phyloP scores from a whole-genome alignment of 306 rosid genomes.

The Boehmeria nivea region DNA sequence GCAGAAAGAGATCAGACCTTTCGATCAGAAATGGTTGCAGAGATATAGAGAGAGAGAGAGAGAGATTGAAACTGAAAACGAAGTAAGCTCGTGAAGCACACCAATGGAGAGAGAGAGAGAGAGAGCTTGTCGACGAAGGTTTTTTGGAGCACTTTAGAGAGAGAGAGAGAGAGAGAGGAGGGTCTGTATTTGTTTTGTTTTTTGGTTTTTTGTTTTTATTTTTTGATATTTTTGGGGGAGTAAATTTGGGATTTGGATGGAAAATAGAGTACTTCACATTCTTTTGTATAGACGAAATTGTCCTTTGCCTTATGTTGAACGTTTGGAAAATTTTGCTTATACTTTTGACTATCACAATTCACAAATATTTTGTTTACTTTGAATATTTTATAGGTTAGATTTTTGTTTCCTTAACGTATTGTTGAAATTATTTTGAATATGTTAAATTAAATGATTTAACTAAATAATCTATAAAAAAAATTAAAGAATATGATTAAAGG shows the following conservation, averaged over 20 bases:
- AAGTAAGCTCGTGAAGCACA: constrained; percentile 22
- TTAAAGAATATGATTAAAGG: not conserved
- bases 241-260: constrained; percentile 12
- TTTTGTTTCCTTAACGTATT: no score
- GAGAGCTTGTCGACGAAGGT: constrained; percentile 49
- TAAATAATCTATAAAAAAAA: no score
- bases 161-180: constrained; percentile 11
- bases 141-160: constrained; percentile 13
- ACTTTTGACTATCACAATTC: no score
- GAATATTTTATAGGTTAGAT: no score
- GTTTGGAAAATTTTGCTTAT: not conserved
- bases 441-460: no score
- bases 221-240: not conserved
- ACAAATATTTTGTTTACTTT: not conserved
- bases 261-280: constrained; percentile 4
- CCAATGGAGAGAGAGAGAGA: constrained; percentile 8
- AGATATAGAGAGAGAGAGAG: constrained; percentile 12
- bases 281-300: not conserved
- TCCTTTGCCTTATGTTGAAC: not conserved
- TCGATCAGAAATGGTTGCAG: constrained; percentile 29
- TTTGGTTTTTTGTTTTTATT: not conserved
- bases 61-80: constrained; percentile 28
- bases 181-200: not conserved
- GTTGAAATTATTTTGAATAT: no score
- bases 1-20: constrained; percentile 12